Base-by-base conservation (phyloP, 164 flowering plant genomes). In the Warburgia ugandensis region DNA sequence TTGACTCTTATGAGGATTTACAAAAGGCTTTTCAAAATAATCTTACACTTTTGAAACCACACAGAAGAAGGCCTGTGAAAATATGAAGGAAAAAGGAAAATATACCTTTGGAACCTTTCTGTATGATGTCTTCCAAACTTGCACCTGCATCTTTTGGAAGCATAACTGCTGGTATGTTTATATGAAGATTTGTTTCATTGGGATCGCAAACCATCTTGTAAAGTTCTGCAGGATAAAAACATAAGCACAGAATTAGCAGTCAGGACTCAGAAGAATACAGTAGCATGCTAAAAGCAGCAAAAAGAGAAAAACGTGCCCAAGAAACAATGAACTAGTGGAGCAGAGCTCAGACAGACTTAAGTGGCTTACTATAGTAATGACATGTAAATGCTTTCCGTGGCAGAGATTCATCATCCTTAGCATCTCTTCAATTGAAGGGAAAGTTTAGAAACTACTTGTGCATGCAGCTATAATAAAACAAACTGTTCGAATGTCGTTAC, bases 201-300 rank as follows among this genome's bases (percentile, higher is more conserved):
- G 68, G 73, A 23, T 86, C 94, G 73, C 99, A 94, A 13, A 94
- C 97, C 99, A 94, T 94, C 78, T 89, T 94, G 74, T 74, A 94
- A 29, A 94, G 86, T 64, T 79, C 99, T 92, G 83, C 60, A 71
- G 33, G 27, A 33, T 28, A 46, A 52, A 45, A 54, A 43, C 2
- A 47, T 27, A 49, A 33, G n/a, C n/a, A n/a, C n/a, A n/a, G n/a
- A n/a, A n/a, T n/a, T n/a, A 40, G 17, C 31, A 9, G 42, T n/a
- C 32, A 30, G 46, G 2, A 50, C 29, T 2, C 37, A 30, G 11
- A 25, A 38, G 27, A 21, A 32, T 12, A n/a, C 11, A 47, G 20
- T 22, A n/a, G n/a, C n/a, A n/a, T 11, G 19, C 16, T 13, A 36
- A 39, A 12, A 39, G 19, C 8, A n/a, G 12, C 35, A 31, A 14